Evolutionary conservation across 257 asterid species (phyloP), one percentile per base, ranked within the genome.

Genomic region (Nicotiana obtusifolia): DNA sequence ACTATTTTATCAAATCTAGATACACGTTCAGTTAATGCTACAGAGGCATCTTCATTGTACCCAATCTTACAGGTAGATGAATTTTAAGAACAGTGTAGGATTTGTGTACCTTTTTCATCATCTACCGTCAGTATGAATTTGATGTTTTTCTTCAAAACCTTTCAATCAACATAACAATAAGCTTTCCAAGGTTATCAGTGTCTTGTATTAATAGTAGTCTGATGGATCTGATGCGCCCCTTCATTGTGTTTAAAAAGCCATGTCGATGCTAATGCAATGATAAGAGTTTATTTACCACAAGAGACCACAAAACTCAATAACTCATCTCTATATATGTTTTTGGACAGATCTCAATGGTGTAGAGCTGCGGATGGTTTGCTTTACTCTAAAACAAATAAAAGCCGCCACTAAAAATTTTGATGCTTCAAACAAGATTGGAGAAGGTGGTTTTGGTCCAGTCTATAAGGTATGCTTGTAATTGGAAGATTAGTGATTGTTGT

Each of bases 371-470:
- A 94, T 94, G 66, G 89, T 90, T 82, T 89, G 90, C 61, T 95
- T 92, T 80, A 82, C 94, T 20, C 84, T 93, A 68, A 95, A 90
- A 85, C 97, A 93, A 90, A 90, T 95, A 64, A 91, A 88, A 90
- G 85, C 84, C 61, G 97, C 99, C 53, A 95, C 98, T 2, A 88
- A 90, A 82, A 89, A 95, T 91, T 95, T 95, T 61, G 94, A 92
- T 81, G 65, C 84, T 33, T 68, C 86, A 73, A 93, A 93, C 84
- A 95, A 93, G 88, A 88, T 95, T 64, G 99, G 98, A 33, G 99
- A 95, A 90, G 99, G 99, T 53, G 99, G 99, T 83, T 95, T 95
- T 64, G 99, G 99, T 82, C 90, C 99, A 0, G 99, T 95, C 44
- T 93, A 88, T 91, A 95, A 92, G 98, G 97, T 92, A 84, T 15